Conservation (phyloP, 1,139 yeast genomes). For the Petasospora rhodanensis region DNA sequence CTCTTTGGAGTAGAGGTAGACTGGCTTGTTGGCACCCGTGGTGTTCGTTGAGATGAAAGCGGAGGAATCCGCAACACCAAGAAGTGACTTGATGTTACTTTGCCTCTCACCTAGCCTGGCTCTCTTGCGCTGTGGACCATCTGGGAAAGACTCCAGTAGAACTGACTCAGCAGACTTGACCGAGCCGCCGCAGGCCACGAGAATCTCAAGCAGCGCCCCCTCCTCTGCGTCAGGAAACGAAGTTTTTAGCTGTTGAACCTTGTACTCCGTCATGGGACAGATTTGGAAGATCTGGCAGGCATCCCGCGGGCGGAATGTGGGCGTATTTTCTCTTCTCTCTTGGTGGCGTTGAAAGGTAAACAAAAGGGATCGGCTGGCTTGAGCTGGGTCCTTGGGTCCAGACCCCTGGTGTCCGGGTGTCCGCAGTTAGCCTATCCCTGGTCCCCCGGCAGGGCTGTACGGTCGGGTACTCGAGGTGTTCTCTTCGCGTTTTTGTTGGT, state of each 20-base stretch:
- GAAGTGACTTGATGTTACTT: constrained; percentile 22
- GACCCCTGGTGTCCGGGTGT: too few species aligned
- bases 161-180: constrained; percentile 29
- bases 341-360: too few species aligned
- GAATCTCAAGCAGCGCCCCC: constrained; percentile 33
- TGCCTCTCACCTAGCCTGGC: constrained; percentile 12
- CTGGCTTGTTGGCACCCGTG: constrained; percentile 21
- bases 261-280: constrained; percentile 17
- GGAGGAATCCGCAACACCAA: constrained; percentile 9
- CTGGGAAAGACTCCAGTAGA: constrained; percentile 26
- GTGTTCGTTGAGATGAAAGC: constrained; percentile 14
- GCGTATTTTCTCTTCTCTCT: too few species aligned
- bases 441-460: too few species aligned
- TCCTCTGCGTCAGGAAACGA: constrained; percentile 30
- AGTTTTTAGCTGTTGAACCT: constrained; percentile 21
- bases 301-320: too few species aligned
- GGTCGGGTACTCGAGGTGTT: too few species aligned
- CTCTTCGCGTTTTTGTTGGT: too few species aligned
- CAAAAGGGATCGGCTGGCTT: too few species aligned
- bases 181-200: constrained; percentile 39
- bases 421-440: too few species aligned
- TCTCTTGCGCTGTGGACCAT: constrained; percentile 9
- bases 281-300: too few species aligned
- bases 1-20: constrained; percentile 34
- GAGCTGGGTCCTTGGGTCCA: too few species aligned